Conservation (phyloP, 2,329 filamentous ascomycete genomes). For the Penicillium sp. region DNA sequence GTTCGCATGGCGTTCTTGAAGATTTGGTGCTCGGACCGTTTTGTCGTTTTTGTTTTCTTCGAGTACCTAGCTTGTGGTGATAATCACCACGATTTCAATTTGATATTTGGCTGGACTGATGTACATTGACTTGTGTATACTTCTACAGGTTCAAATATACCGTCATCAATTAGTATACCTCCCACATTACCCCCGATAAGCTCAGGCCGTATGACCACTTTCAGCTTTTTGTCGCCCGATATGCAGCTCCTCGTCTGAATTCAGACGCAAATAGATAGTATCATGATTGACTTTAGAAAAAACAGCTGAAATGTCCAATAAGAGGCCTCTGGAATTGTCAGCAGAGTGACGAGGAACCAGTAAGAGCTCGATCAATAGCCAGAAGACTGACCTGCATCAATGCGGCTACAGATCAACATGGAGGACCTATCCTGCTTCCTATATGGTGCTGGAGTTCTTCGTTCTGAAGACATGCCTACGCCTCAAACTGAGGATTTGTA, state of each 20-base stretch:
- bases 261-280: neutral
- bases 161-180: neutral
- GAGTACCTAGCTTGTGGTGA: neutral
- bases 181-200: neutral
- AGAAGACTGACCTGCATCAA: neutral
- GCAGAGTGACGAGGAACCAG: neutral
- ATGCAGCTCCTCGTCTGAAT: neutral
- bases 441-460: constrained; percentile 44
- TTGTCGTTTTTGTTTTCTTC: neutral
- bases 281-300: neutral
- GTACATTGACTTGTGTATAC: neutral
- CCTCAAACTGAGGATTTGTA: constrained; percentile 41
- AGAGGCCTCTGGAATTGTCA: neutral
- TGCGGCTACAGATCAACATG: constrained; percentile 14
- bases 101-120: neutral
- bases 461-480: constrained; percentile 44
- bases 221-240: constrained; percentile 1
- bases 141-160: too few species aligned
- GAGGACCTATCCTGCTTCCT: constrained; percentile 50
- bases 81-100: neutral
- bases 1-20: constrained; percentile 1
- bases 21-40: neutral
- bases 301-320: neutral
- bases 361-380: neutral
- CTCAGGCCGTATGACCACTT: neutral